A percentile compares a stretch with the other conserved stretches of the same genome.
phyloP scores from a whole-genome alignment of 768 basidiomycete species.

The Xerocomellus intermedius region DNA sequence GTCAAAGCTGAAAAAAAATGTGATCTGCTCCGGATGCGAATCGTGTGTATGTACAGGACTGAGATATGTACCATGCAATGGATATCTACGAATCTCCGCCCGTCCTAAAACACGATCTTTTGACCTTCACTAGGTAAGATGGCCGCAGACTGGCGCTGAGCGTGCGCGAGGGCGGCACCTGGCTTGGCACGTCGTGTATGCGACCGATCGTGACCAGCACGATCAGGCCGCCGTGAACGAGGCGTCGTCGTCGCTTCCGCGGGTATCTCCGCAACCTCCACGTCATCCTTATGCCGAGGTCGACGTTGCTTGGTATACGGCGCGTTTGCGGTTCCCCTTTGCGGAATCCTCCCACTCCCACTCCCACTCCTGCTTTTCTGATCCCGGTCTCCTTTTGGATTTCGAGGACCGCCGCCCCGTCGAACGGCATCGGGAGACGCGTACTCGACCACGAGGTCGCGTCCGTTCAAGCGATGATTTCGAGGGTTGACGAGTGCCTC shows the following conservation, averaged over 20 bases:
- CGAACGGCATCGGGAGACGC: slow-evolving; percentile 88
- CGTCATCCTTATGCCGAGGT: slow-evolving; percentile 1
- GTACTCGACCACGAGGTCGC: slow-evolving; percentile 84
- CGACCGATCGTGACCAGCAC: slow-evolving; percentile 9
- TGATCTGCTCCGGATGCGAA: not conserved
- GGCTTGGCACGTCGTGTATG: slow-evolving; percentile 55
- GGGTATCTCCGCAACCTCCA: not conserved
- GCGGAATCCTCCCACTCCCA: slow-evolving; percentile 10
- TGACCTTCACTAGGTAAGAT: slow-evolving; percentile 65
- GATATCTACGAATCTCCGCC: not conserved
- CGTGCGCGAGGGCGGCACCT: slow-evolving; percentile 76
- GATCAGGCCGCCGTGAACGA: slow-evolving; percentile 9
- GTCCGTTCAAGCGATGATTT: slow-evolving; percentile 82
- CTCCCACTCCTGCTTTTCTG: slow-evolving; percentile 10
- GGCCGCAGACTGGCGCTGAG: slow-evolving; percentile 71
- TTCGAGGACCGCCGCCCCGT: slow-evolving; percentile 54
- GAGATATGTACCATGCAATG: not conserved
- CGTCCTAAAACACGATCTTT: slow-evolving; percentile 64
- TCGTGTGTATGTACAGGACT: not conserved
- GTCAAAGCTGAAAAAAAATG: not conserved
- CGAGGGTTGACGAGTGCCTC: slow-evolving; percentile 76
- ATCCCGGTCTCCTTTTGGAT: slow-evolving; percentile 24
- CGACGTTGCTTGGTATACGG: slow-evolving; percentile 4
- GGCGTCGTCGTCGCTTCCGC: not conserved
- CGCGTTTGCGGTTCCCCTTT: not conserved